Conservation (phyloP, 2,329 filamentous ascomycete genomes). For the Coleophoma cylindrospora region DNA sequence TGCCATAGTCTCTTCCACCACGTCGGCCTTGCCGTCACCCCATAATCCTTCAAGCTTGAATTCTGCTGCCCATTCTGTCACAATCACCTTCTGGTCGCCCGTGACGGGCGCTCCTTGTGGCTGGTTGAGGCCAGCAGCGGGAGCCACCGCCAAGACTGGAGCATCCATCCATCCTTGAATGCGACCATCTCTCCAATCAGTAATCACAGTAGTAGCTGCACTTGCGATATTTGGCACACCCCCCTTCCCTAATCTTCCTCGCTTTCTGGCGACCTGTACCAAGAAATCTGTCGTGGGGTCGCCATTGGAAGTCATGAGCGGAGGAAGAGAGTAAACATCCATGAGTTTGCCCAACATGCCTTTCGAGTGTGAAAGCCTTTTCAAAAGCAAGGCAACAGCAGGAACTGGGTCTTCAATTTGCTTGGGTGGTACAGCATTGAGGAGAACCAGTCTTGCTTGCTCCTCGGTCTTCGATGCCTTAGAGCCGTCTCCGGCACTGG, state of each 20-base stretch:
- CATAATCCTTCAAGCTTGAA: conserved; percentile 93
- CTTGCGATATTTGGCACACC: conserved; percentile 84
- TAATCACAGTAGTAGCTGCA: conserved; percentile 88
- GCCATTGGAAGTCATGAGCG: conserved; percentile 65
- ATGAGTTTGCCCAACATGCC: conserved; percentile 75
- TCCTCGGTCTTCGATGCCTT: conserved; percentile 60
- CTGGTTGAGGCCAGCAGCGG: conserved; percentile 22
- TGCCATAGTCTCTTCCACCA: conserved; percentile 22
- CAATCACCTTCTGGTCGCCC: conserved; percentile 77
- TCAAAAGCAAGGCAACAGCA: conserved; percentile 78
- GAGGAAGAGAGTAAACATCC: conserved; percentile 77
- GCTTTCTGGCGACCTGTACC: conserved; percentile 89
- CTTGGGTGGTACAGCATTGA: conserved; percentile 90
- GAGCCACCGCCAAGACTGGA: conserved; percentile 56
- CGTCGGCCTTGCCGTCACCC: conserved; percentile 54
- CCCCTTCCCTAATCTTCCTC: conserved; percentile 81
- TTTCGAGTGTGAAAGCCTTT: conserved; percentile 67
- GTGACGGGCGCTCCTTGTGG: conserved; percentile 35
- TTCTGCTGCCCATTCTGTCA: conserved; percentile 88
- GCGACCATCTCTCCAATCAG: conserved; percentile 93
- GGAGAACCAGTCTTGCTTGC: conserved; percentile 77
- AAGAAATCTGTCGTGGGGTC: conserved; percentile 87
- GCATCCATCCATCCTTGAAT: conserved; percentile 90
- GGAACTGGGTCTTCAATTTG: conserved; percentile 91
- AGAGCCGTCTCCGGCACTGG: conserved; percentile 53